Conservation (phyloP, 768 basidiomycete genomes). For the Kwoniella sp. region DNA sequence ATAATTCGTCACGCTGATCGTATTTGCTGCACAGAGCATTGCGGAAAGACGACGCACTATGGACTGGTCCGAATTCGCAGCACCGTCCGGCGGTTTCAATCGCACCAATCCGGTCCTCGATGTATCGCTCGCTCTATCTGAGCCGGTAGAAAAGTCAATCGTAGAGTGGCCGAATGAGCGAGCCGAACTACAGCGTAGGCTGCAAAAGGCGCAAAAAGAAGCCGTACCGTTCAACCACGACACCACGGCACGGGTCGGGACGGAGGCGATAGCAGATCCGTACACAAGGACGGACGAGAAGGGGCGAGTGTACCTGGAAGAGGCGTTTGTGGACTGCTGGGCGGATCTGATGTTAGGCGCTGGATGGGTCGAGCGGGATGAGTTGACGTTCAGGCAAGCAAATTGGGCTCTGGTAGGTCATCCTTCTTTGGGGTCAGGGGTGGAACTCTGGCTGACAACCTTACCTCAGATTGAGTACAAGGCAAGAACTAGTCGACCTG, state of each 20-base stretch:
- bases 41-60: conserved; percentile 75
- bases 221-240: conserved; percentile 90
- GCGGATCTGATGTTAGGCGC: conserved; percentile 51
- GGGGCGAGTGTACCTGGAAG: conserved; percentile 59
- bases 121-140: conserved; percentile 74
- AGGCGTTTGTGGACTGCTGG: conserved; percentile 76
- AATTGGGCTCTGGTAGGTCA: conserved; percentile 82
- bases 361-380: conserved; percentile 81
- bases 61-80: conserved; percentile 85
- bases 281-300: conserved; percentile 22
- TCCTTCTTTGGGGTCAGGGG: neutral
- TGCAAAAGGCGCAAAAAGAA: conserved; percentile 75
- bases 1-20: conserved; percentile 17
- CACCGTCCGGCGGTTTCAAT: conserved; percentile 64
- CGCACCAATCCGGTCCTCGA: conserved; percentile 70
- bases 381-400: conserved; percentile 75
- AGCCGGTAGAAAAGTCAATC: conserved; percentile 59
- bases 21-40: conserved; percentile 54
- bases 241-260: conserved; percentile 72
- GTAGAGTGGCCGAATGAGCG: conserved; percentile 69
- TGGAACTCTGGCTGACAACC: neutral
- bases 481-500: conserved; percentile 56
- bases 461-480: conserved; percentile 74
- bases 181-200: conserved; percentile 67
- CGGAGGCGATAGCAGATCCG: conserved; percentile 56